phyloP scores from a whole-genome alignment of 176 grass and related monocot species.

The Triticum timopheevii region DNA sequence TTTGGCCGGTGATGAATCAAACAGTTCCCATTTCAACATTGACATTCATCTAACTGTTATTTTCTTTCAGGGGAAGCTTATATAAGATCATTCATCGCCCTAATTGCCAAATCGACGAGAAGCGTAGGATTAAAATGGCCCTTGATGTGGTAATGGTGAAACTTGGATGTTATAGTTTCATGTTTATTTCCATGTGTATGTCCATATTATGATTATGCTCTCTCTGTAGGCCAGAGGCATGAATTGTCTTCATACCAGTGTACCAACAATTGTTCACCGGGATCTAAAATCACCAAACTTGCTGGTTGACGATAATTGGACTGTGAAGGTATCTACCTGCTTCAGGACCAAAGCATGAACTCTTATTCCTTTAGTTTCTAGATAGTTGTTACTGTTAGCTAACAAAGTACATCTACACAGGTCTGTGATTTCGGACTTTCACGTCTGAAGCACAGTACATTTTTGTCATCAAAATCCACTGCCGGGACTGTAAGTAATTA shows the following conservation, averaged over 20 bases:
- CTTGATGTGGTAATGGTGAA: constrained; percentile 86
- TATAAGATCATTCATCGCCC: constrained; percentile 81
- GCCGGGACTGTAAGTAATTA: constrained; percentile 81
- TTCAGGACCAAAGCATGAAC: constrained; percentile 23
- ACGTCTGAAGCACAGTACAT: constrained; percentile 87
- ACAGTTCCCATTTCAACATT: constrained; percentile 13
- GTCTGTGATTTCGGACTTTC: constrained; percentile 99
- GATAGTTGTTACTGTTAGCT: constrained; percentile 7
- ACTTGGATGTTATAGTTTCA: constrained; percentile 23
- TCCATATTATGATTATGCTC: constrained; percentile 20
- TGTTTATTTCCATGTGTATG: constrained; percentile 29
- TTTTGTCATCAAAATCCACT: constrained; percentile 95
- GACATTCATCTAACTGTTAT: constrained; percentile 7
- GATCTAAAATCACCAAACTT: constrained; percentile 98
- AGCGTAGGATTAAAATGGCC: constrained; percentile 85
- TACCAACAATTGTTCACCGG: constrained; percentile 86
- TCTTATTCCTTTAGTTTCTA: background rate
- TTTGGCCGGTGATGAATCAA: constrained; percentile 2
- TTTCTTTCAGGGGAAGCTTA: constrained; percentile 81
- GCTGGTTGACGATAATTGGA: constrained; percentile 92
- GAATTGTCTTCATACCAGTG: constrained; percentile 93
- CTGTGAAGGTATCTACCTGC: constrained; percentile 70
- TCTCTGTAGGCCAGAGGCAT: constrained; percentile 78
- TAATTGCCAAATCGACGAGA: constrained; percentile 93
- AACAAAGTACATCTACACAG: constrained; percentile 41